Evolutionary conservation across 208 protist species (phyloP).

Genomic region (Tritrichomonas musculus): DNA sequence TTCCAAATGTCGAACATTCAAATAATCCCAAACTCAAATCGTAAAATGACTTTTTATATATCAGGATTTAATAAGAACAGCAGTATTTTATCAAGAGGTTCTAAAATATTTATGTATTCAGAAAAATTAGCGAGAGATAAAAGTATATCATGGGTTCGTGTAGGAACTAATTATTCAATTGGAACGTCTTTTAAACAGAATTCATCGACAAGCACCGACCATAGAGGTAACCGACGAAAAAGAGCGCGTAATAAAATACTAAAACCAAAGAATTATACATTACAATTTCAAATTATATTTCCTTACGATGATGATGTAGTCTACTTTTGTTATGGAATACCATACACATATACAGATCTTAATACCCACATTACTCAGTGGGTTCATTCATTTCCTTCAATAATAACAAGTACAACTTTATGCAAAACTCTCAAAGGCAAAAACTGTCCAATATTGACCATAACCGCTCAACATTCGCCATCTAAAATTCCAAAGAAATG

Average conservation of each 20-base stretch:
- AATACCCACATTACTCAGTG: not conserved
- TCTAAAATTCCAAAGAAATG: constrained; percentile 37
- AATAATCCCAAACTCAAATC: not conserved
- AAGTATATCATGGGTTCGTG: not conserved
- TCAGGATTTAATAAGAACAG: not conserved
- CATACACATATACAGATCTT: constrained; percentile 10
- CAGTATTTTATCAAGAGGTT: not conserved
- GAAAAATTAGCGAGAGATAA: not conserved
- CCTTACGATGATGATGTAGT: constrained; percentile 42
- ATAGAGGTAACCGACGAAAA: no score
- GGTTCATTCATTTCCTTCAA: not conserved
- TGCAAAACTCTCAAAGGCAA: not conserved
- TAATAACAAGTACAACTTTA: not conserved
- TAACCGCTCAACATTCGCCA: constrained; percentile 37
- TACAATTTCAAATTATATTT: constrained; percentile 74
- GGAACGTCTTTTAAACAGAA: no score
- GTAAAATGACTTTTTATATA: not conserved
- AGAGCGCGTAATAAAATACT: not conserved
- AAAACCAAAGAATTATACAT: constrained; percentile 48
- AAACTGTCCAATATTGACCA: not conserved
- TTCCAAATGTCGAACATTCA: not conserved
- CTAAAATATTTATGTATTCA: constrained; percentile 7
- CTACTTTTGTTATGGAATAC: not conserved
- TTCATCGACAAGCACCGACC: no score
- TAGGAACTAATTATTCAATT: not conserved